phyloP scores from a whole-genome alignment of 306 rosid genomes.

The Arachis stenosperma region DNA sequence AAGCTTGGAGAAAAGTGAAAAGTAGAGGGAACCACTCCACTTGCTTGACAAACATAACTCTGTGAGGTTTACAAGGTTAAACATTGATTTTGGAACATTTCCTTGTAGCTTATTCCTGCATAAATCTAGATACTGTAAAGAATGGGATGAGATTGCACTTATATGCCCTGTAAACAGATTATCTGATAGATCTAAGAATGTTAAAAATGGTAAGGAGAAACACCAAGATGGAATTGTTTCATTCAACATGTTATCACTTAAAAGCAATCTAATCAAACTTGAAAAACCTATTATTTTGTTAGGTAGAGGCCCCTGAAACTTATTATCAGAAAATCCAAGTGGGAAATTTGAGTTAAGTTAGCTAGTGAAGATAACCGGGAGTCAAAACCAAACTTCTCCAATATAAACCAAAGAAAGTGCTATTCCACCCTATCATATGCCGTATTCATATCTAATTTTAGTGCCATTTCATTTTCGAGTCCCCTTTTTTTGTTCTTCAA shows the following conservation, averaged over 20 bases:
- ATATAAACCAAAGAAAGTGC: no score
- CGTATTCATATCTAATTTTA: no score
- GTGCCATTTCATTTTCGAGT: no score
- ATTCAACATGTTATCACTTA: neutral
- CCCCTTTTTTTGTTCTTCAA: no score
- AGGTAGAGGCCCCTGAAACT: neutral
- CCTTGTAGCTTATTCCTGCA: conserved; percentile 5
- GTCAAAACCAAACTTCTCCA: no score
- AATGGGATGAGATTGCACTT: neutral
- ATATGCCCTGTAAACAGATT: conserved; percentile 14
- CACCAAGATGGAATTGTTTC: conserved; percentile 30
- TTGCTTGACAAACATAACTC: neutral
- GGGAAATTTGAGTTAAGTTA: neutral
- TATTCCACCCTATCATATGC: no score
- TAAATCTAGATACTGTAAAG: neutral
- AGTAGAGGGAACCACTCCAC: neutral
- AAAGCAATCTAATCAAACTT: neutral
- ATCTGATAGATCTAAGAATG: neutral
- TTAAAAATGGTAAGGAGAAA: neutral
- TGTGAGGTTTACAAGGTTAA: conserved; percentile 16
- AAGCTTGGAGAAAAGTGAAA: neutral
- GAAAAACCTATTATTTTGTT: neutral
- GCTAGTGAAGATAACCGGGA: neutral
- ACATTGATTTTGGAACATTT: conserved; percentile 23
- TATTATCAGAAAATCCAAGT: neutral